These are phyloP conservation scores for Boletus eberwhitei DNA, from an alignment of 768 basidiomycete species.

Conservation along the genomic window DNA sequence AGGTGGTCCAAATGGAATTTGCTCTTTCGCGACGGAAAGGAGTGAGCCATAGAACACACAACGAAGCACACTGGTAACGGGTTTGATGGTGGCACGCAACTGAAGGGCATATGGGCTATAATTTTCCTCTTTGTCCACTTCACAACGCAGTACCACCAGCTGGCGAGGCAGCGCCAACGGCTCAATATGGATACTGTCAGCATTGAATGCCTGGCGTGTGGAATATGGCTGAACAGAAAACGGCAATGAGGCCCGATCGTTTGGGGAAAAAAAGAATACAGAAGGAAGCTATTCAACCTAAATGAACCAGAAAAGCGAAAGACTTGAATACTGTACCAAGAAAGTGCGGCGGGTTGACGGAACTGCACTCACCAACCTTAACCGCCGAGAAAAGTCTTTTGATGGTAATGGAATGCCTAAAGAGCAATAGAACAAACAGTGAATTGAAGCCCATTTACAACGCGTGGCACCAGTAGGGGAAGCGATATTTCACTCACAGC, in stretches of 20 bases:
- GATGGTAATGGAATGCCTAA: neutral
- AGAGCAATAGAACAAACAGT: neutral
- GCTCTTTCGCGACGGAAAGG: neutral
- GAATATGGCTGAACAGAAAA: neutral
- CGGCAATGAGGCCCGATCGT: neutral
- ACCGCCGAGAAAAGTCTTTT: neutral
- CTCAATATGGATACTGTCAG: neutral
- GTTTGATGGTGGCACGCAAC: neutral
- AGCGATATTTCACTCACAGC: neutral
- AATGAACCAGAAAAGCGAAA: neutral
- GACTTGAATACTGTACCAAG: no score
- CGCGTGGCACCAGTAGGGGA: neutral
- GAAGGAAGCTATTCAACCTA: neutral
- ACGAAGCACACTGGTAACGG: neutral
- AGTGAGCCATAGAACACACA: neutral
- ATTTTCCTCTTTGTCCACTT: conserved; percentile 1
- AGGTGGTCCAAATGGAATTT: conserved; percentile 4
- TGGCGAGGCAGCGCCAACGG: neutral
- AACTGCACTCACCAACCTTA: neutral
- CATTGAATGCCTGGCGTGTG: neutral
- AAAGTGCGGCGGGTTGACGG: neutral
- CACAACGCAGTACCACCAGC: neutral
- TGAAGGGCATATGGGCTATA: neutral
- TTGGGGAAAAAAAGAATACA: neutral
- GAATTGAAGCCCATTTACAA: neutral